Conservation (phyloP, 371 early-diverging fungal genomes). For the Circinella minor region DNA sequence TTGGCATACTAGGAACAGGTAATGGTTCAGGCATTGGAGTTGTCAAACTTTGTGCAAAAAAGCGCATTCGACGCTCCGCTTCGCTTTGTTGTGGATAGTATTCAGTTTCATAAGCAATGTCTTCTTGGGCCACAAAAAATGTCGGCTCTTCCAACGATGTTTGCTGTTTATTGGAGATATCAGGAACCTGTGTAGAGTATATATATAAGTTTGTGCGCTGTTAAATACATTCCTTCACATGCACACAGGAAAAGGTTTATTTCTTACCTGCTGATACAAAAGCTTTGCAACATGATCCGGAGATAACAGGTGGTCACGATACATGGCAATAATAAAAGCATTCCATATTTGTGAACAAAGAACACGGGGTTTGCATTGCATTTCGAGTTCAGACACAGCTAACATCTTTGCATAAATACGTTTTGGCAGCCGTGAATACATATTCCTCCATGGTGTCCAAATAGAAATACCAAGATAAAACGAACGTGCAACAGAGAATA, state of each 20-base stretch:
- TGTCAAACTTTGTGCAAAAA: slow-evolving; percentile 87
- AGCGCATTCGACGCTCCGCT: slow-evolving; percentile 86
- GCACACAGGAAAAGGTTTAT: background rate
- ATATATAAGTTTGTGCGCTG: slow-evolving; percentile 1
- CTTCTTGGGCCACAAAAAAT: slow-evolving; percentile 85
- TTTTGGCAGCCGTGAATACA: slow-evolving; percentile 83
- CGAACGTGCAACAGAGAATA: slow-evolving; percentile 78
- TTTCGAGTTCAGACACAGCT: slow-evolving; percentile 68
- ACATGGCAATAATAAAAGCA: slow-evolving; percentile 86
- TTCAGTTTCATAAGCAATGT: slow-evolving; percentile 74
- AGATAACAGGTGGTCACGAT: slow-evolving; percentile 81
- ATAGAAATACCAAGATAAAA: slow-evolving; percentile 84
- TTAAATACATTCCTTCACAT: slow-evolving; percentile 9
- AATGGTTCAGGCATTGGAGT: slow-evolving; percentile 84
- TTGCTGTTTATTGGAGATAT: slow-evolving; percentile 58
- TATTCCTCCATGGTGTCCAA: slow-evolving; percentile 87
- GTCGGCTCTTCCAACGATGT: slow-evolving; percentile 74
- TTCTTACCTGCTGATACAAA: slow-evolving; percentile 75
- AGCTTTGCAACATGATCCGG: slow-evolving; percentile 76
- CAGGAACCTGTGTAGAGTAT: slow-evolving; percentile 14
- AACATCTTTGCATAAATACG: slow-evolving; percentile 81
- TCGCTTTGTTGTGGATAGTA: slow-evolving; percentile 79
- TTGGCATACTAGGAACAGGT: slow-evolving; percentile 85
- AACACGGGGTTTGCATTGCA: slow-evolving; percentile 73
- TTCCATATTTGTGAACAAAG: slow-evolving; percentile 89